Evolutionary conservation across 768 basidiomycete species (phyloP).

Genomic region (Butyriboletus loyo): DNA sequence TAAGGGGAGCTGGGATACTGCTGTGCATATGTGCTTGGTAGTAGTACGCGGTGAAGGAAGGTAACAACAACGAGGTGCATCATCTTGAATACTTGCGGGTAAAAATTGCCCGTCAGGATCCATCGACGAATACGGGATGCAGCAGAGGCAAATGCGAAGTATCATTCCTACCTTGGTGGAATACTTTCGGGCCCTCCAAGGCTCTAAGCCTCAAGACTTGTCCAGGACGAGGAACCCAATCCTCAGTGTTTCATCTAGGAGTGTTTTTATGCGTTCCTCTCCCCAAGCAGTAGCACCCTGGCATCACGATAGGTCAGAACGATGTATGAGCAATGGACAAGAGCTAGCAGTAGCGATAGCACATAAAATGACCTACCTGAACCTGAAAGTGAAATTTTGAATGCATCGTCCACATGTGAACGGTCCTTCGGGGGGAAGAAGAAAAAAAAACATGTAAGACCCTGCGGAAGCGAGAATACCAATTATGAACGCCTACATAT

Average conservation of each 20-base stretch:
- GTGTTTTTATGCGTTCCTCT: slow-evolving; percentile 10
- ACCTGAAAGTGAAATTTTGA: slow-evolving; percentile 13
- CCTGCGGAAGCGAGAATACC: not conserved
- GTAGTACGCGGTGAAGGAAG: no score
- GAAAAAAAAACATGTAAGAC: not conserved
- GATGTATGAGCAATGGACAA: not conserved
- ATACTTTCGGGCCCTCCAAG: no score
- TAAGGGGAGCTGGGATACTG: no score
- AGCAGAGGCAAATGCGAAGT: no score
- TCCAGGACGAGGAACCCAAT: slow-evolving; percentile 12
- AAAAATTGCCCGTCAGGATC: no score
- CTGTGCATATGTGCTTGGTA: no score
- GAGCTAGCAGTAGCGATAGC: not conserved
- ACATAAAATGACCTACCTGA: slow-evolving; percentile 1
- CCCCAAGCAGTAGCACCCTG: slow-evolving; percentile 22
- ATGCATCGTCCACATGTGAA: slow-evolving; percentile 19
- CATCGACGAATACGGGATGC: no score
- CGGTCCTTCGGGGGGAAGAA: not conserved
- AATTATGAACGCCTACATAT: slow-evolving; percentile 1
- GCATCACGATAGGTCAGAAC: not conserved
- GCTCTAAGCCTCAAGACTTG: not conserved
- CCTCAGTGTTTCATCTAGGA: slow-evolving; percentile 16
- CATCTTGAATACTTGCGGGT: no score
- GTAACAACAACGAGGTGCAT: no score
- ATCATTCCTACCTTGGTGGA: no score